Evolutionary conservation across 257 asterid species (phyloP).

Genomic region (Marsdenia floribunda): DNA sequence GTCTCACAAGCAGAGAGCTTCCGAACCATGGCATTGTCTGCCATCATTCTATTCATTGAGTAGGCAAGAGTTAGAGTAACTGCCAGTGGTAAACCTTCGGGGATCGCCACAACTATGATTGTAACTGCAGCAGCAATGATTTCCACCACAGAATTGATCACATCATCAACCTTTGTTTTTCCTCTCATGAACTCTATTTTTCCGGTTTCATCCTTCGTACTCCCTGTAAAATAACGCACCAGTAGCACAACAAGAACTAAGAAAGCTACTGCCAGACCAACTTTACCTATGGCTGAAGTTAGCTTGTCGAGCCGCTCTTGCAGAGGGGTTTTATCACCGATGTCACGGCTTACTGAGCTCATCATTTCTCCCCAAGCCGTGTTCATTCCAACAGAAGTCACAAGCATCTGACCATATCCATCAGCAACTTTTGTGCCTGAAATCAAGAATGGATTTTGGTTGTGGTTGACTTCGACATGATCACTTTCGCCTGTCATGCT

Average conservation of each 20-base stretch:
- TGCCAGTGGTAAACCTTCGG: slow-evolving; percentile 54
- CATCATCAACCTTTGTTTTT: slow-evolving; percentile 29
- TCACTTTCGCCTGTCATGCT: slow-evolving; percentile 44
- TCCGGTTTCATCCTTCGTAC: slow-evolving; percentile 30
- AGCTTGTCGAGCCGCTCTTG: slow-evolving; percentile 42
- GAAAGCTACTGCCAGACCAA: slow-evolving; percentile 43
- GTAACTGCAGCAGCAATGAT: slow-evolving; percentile 42
- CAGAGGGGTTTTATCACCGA: slow-evolving; percentile 44
- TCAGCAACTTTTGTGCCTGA: slow-evolving; percentile 40
- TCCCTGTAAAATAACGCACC: slow-evolving; percentile 43
- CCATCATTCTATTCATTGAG: slow-evolving; percentile 56
- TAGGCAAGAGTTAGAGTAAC: slow-evolving; percentile 55
- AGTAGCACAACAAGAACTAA: slow-evolving; percentile 37
- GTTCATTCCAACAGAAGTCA: slow-evolving; percentile 41
- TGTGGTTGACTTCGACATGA: slow-evolving; percentile 25
- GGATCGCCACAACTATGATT: slow-evolving; percentile 50
- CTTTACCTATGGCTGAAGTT: slow-evolving; percentile 40
- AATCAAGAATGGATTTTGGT: slow-evolving; percentile 32
- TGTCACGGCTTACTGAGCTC: slow-evolving; percentile 28
- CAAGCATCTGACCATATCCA: slow-evolving; percentile 43
- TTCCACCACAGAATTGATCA: slow-evolving; percentile 39
- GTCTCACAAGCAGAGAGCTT: slow-evolving; percentile 53
- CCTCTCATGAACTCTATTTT: slow-evolving; percentile 28
- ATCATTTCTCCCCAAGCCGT: slow-evolving; percentile 55
- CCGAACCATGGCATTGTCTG: slow-evolving; percentile 50